phyloP scores from a whole-genome alignment of 169 alveolate genomes.

The Perkinsus marinus region DNA sequence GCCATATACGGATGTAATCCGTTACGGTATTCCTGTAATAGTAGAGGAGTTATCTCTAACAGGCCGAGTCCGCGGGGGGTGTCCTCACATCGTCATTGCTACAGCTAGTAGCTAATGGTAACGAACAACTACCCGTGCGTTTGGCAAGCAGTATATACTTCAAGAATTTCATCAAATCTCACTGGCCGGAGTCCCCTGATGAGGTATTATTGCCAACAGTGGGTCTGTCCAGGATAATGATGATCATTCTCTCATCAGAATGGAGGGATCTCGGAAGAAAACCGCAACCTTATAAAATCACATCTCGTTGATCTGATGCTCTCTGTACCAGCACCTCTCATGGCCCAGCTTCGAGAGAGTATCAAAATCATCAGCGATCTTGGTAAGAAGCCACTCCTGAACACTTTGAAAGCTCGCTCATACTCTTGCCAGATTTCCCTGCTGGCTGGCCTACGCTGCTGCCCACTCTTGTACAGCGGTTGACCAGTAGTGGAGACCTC shows the following conservation, averaged over 20 bases:
- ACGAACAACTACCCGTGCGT: not conserved
- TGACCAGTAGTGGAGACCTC: not conserved
- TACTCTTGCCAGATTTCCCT: not conserved
- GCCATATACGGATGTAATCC: not conserved
- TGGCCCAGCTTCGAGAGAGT: not conserved
- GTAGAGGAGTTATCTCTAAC: not conserved
- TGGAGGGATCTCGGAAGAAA: not conserved
- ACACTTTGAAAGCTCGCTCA: not conserved
- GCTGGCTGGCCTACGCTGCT: not conserved
- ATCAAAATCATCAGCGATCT: not conserved
- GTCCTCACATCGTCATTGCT: not conserved
- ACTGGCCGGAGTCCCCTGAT: not conserved
- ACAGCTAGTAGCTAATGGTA: not conserved
- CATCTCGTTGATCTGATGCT: not conserved
- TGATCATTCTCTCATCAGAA: not conserved
- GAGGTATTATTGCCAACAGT: not conserved
- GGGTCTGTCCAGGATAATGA: not conserved
- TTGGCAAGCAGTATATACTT: not conserved
- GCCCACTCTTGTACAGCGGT: not conserved
- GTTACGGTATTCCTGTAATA: too few relatives aligned
- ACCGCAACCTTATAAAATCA: not conserved
- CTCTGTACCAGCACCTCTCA: not conserved
- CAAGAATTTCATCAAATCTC: not conserved
- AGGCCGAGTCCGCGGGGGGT: not conserved
- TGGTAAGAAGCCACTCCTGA: not conserved